Evolutionary conservation across 371 early-diverging fungal genomes (phyloP).

Genomic region (Dichotomocladium elegans): DNA sequence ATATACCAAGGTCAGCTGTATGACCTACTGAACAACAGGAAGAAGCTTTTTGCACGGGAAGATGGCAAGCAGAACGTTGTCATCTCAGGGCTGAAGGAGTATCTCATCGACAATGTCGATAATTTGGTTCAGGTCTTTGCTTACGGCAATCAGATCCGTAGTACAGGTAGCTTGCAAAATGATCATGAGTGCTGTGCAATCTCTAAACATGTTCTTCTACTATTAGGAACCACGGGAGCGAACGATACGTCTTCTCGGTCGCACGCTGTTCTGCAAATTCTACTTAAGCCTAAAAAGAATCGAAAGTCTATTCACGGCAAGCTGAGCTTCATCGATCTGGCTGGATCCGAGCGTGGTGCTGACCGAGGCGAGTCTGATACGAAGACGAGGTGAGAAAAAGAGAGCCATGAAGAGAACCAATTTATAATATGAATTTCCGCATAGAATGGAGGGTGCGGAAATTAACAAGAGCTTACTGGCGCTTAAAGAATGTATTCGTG

Average conservation of each 20-base stretch:
- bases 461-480: constrained; percentile 99
- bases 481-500: constrained; percentile 97
- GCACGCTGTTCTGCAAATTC: constrained; percentile 92
- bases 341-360: constrained; percentile 92
- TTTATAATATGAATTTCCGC: neutral
- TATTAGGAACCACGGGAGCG: constrained; percentile 15
- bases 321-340: constrained; percentile 86
- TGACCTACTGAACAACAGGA: constrained; percentile 88
- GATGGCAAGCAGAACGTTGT: constrained; percentile 93
- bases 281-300: constrained; percentile 55
- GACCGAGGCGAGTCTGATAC: constrained; percentile 93
- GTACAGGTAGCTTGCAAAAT: constrained; percentile 67
- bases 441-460: constrained; percentile 96
- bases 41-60: constrained; percentile 91
- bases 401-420: neutral
- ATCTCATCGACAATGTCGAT: constrained; percentile 77
- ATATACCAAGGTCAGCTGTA: constrained; percentile 96
- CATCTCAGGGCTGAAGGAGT: constrained; percentile 84
- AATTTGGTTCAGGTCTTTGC: constrained; percentile 91
- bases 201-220: neutral
- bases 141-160: constrained; percentile 83
- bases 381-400: constrained; percentile 65
- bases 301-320: constrained; percentile 61
- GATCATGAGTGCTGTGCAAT: neutral
- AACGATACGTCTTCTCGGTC: constrained; percentile 80